These are phyloP conservation scores for Ramichloridium luteum DNA, from an alignment of 2,329 filamentous ascomycete genomes.

Conservation along the genomic window DNA sequence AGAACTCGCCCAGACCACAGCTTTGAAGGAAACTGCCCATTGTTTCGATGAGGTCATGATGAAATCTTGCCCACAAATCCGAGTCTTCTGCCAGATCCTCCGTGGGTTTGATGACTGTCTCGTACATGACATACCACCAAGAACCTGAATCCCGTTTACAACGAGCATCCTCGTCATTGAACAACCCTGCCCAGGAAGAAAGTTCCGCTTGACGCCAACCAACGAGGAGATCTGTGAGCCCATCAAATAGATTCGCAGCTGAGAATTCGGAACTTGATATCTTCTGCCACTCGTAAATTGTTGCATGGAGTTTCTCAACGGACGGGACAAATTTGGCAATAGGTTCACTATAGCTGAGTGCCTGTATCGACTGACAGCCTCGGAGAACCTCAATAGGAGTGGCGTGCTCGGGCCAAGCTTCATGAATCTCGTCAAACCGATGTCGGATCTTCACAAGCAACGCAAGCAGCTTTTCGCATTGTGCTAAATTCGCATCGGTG, in stretches of 20 bases:
- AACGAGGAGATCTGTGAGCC: constrained; percentile 68
- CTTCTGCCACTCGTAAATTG: constrained; percentile 88
- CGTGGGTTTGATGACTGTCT: constrained; percentile 60
- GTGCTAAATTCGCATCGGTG: constrained; percentile 60
- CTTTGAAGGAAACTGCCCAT: constrained; percentile 67
- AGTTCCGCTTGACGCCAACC: constrained; percentile 85
- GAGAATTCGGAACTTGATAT: constrained; percentile 74
- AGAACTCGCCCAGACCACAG: constrained; percentile 67
- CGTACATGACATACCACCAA: constrained; percentile 97
- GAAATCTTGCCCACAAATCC: constrained; percentile 44
- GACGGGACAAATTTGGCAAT: constrained; percentile 76
- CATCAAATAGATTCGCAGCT: constrained; percentile 58
- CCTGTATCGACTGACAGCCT: constrained; percentile 62
- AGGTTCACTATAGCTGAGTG: constrained; percentile 67
- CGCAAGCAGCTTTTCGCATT: constrained; percentile 60
- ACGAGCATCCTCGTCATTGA: constrained; percentile 70
- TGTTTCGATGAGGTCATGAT: constrained; percentile 57
- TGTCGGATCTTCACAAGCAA: constrained; percentile 57
- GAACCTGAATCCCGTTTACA: constrained; percentile 66
- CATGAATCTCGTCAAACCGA: constrained; percentile 59
- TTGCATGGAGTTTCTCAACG: constrained; percentile 73
- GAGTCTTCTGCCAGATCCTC: constrained; percentile 4
- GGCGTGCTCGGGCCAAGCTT: constrained; percentile 59
- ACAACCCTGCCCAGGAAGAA: constrained; percentile 78
- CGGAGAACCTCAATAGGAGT: constrained; percentile 66